phyloP scores from a whole-genome alignment of 306 rosid genomes.

The Cyamopsis tetragonoloba region DNA sequence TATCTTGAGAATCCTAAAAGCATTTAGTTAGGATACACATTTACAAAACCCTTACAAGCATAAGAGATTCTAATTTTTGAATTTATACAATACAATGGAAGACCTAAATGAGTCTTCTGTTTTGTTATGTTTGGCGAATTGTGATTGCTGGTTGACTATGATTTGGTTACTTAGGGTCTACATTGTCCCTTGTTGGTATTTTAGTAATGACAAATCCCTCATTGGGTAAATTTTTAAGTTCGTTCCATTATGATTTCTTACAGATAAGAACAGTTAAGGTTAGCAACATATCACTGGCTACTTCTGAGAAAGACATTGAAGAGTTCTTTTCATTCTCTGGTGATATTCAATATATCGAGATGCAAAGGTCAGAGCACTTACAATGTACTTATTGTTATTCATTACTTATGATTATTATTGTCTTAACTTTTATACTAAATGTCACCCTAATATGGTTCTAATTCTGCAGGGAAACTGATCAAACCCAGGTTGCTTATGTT shows the following conservation, averaged over 20 bases:
- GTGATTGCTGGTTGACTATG: not conserved
- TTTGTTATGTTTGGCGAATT: not conserved
- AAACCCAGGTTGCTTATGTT: slow-evolving; percentile 70
- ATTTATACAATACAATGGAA: not conserved
- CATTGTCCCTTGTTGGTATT: not conserved
- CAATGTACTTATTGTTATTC: slow-evolving; percentile 9
- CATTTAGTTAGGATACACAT: not conserved
- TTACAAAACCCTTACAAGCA: not conserved
- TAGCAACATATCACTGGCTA: slow-evolving; percentile 60
- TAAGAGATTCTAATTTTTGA: not conserved
- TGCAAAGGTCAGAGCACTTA: slow-evolving; percentile 55
- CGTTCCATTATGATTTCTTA: slow-evolving; percentile 19
- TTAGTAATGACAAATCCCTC: not conserved
- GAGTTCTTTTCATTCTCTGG: slow-evolving; percentile 94
- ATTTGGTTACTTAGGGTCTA: not conserved
- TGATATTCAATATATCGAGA: slow-evolving; percentile 64
- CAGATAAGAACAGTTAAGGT: slow-evolving; percentile 73
- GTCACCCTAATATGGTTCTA: slow-evolving; percentile 9
- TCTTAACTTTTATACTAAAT: not conserved
- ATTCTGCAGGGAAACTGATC: slow-evolving; percentile 58
- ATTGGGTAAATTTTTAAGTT: not conserved
- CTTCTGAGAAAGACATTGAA: slow-evolving; percentile 52
- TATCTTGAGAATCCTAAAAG: not conserved
- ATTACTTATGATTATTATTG: not conserved
- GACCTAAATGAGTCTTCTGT: not conserved